A percentile compares a stretch with the other conserved stretches of the same genome.
Conservation (phyloP, 176 grass and related monocot species). For the Zizania latifolia region DNA sequence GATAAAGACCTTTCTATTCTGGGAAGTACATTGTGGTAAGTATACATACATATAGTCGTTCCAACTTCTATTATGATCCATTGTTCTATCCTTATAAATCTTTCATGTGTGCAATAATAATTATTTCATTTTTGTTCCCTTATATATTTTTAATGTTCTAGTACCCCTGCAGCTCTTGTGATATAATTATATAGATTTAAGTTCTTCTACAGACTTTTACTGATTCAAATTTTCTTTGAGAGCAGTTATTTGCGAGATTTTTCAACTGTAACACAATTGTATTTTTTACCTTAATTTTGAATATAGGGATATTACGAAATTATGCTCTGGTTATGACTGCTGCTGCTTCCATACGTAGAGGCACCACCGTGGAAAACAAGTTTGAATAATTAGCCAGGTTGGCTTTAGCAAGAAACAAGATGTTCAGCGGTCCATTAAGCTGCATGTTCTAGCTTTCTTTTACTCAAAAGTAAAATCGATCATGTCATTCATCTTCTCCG, state of each 20-base stretch:
- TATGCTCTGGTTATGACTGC: not conserved
- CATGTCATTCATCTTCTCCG: not conserved
- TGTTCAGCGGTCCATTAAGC: not conserved
- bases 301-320: not conserved
- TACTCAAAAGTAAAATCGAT: not conserved
- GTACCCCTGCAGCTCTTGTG: not conserved
- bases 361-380: no score
- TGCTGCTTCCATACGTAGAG: not conserved
- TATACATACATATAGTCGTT: not conserved
- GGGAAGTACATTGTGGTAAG: conserved; percentile 87
- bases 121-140: not conserved
- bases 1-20: conserved; percentile 82
- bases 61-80: conserved; percentile 3
- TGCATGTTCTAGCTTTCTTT: not conserved
- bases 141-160: not conserved
- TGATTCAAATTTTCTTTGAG: not conserved
- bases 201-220: no score
- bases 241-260: not conserved
- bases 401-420: conserved; percentile 16
- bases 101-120: not conserved
- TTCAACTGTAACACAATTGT: not conserved
- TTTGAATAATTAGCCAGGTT: not conserved
- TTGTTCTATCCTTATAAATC: not conserved
- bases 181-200: no score
- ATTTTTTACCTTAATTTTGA: not conserved